Conservation (phyloP, 148 eudicot species). For the Amaranthus palmeri region DNA sequence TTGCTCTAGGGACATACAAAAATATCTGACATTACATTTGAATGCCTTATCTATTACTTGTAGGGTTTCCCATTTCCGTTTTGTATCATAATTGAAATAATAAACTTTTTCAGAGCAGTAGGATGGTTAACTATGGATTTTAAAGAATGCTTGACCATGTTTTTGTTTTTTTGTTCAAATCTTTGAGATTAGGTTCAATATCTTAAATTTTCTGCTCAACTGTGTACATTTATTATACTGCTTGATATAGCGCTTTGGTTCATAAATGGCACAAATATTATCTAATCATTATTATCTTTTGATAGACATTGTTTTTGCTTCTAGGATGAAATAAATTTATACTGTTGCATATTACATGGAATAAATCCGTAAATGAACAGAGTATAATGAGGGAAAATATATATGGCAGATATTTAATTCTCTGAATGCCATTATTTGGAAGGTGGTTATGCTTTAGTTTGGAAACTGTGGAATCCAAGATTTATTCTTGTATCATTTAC, state of each 20-base stretch:
- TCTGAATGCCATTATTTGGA: neutral
- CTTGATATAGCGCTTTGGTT: neutral
- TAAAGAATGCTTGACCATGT: neutral
- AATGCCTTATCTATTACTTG: neutral
- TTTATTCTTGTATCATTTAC: conserved; percentile 8
- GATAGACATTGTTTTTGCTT: neutral
- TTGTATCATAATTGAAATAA: too few species aligned
- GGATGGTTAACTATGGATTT: neutral
- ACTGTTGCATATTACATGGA: neutral
- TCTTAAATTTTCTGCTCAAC: neutral
- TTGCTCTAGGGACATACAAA: neutral
- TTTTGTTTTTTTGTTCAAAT: neutral
- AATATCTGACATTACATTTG: neutral
- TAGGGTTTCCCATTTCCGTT: neutral
- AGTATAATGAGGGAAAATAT: neutral
- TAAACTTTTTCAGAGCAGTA: neutral
- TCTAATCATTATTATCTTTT: neutral
- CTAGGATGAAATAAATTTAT: neutral
- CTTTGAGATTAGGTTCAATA: neutral
- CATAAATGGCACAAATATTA: neutral
- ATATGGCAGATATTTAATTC: neutral
- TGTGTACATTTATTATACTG: neutral
- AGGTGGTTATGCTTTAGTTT: neutral
- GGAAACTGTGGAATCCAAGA: neutral
- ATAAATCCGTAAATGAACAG: neutral